Conservation (phyloP, 805 yeast genomes). For the Zygosaccharomyces lentus region DNA sequence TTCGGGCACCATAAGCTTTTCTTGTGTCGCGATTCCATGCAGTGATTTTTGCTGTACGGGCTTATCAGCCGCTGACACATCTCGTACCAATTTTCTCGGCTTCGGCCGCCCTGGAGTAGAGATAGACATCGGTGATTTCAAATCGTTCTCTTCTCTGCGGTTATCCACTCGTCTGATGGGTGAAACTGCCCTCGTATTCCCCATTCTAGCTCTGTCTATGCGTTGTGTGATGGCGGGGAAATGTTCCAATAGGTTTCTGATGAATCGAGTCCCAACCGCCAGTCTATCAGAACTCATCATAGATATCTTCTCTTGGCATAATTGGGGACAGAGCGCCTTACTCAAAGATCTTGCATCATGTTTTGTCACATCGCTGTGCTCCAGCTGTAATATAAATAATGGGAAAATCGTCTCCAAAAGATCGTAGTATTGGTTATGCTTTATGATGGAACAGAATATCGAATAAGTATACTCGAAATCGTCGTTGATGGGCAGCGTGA, state of each 20-base stretch:
- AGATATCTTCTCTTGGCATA: slow-evolving; percentile 49
- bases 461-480: slow-evolving; percentile 41
- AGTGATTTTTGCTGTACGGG: background rate
- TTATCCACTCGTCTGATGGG: slow-evolving; percentile 5
- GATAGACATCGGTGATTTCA: slow-evolving; percentile 5
- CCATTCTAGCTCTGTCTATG: slow-evolving; percentile 13
- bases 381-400: slow-evolving; percentile 42
- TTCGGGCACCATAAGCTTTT: background rate
- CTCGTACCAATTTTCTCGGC: slow-evolving; percentile 3
- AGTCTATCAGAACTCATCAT: slow-evolving; percentile 43
- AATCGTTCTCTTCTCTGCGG: background rate
- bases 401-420: slow-evolving; percentile 42
- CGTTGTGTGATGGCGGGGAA: slow-evolving; percentile 40
- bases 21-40: background rate
- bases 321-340: slow-evolving; percentile 48
- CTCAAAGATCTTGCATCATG: slow-evolving; percentile 39
- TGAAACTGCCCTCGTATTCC: slow-evolving; percentile 7
- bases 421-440: slow-evolving; percentile 33
- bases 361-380: slow-evolving; percentile 38
- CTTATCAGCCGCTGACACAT: background rate
- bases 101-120: slow-evolving; percentile 9
- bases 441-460: slow-evolving; percentile 37
- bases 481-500: slow-evolving; percentile 52
- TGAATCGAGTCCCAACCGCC: slow-evolving; percentile 49
- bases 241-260: slow-evolving; percentile 48